These are phyloP conservation scores for Tulasnella sp. DNA, from an alignment of 768 basidiomycete genomes.

Conservation along the genomic window DNA sequence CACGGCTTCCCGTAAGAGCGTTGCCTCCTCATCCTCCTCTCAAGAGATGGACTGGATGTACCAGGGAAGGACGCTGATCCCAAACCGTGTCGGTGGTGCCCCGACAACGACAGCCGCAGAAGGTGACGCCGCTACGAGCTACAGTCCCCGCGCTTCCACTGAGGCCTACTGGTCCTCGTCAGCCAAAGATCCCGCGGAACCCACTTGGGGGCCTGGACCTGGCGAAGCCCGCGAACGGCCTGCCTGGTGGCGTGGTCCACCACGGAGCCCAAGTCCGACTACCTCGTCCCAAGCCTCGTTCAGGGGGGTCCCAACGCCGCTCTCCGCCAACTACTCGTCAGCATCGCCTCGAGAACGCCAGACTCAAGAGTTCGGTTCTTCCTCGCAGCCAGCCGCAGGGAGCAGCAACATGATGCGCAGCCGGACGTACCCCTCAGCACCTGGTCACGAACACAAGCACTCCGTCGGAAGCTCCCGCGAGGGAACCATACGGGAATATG, in stretches of 20 bases:
- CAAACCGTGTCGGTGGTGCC: neutral
- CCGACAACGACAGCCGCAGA: conserved; percentile 1
- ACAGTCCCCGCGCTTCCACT: conserved; percentile 2
- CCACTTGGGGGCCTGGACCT: neutral
- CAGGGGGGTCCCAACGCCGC: neutral
- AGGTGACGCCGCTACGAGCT: conserved; percentile 4
- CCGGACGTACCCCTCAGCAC: neutral
- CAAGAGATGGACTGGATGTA: conserved; percentile 1
- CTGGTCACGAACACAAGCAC: neutral
- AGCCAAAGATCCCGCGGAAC: neutral
- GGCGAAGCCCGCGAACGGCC: neutral
- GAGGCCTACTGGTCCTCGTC: conserved; percentile 12
- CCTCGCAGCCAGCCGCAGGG: neutral
- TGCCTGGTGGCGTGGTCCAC: neutral
- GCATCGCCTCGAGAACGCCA: neutral
- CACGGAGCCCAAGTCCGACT: neutral
- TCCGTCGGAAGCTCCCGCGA: neutral
- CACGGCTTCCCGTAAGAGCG: neutral
- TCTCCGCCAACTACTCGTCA: neutral
- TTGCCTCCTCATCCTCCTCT: neutral
- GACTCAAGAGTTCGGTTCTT: neutral
- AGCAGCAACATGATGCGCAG: neutral
- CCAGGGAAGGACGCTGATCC: neutral
- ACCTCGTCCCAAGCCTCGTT: neutral
- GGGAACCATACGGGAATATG: neutral